These are phyloP conservation scores for Plasmodium gallinaceum DNA, from an alignment of 169 alveolate species.

Conservation along the genomic window DNA sequence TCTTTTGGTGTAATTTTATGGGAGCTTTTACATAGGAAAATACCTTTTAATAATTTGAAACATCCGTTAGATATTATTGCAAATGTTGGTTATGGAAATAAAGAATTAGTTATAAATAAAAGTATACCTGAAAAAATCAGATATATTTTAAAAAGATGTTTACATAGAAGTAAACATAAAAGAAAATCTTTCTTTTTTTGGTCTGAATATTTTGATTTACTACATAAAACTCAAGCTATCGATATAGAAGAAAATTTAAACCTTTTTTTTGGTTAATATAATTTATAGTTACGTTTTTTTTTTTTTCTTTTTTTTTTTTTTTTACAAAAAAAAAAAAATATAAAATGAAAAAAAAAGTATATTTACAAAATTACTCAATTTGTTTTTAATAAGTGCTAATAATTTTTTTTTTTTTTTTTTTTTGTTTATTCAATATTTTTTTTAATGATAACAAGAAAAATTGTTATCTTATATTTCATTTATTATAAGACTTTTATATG, in stretches of 20 bases:
- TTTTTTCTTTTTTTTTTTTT: no score
- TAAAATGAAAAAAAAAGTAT: no score
- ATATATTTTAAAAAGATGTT: slow-evolving; percentile 39
- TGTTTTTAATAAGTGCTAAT: no score
- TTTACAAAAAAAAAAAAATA: no score
- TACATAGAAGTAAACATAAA: slow-evolving; percentile 42
- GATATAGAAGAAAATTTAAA: not conserved
- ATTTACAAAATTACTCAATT: no score
- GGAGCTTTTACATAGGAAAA: slow-evolving; percentile 86
- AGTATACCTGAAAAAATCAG: slow-evolving; percentile 10
- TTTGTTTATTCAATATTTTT: no score
- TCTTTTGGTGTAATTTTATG: slow-evolving; percentile 89
- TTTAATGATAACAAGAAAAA: no score
- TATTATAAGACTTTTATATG: no score
- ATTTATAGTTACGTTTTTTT: no score
- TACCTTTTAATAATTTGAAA: slow-evolving; percentile 83
- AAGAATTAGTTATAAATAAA: slow-evolving; percentile 22
- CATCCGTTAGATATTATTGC: slow-evolving; percentile 80
- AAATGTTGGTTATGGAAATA: slow-evolving; percentile 79
- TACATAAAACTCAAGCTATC: not conserved
- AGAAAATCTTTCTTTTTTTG: slow-evolving; percentile 71
- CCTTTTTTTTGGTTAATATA: not conserved
- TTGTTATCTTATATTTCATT: no score
- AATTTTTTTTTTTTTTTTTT: no score
- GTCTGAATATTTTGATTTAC: slow-evolving; percentile 62